Percentiles rank a stretch among this genome's conserved stretches.
Conservation (phyloP, 768 basidiomycete genomes). For the Mrakia blollopis region DNA sequence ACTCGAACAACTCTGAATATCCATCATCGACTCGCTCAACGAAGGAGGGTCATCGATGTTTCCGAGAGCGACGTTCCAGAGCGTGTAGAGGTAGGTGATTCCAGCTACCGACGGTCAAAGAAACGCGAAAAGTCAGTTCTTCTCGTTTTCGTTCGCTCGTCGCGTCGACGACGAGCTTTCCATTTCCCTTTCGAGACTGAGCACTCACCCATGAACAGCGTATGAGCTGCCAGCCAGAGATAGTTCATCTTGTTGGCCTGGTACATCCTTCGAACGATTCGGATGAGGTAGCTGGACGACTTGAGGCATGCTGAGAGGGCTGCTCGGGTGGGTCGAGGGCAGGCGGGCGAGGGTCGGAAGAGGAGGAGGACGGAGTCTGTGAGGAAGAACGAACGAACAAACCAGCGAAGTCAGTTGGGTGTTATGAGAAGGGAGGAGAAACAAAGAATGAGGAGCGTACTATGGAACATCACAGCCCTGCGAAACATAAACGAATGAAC, state of each 20-base stretch:
- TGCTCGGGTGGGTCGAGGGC: conserved; percentile 42
- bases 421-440: not conserved
- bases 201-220: conserved; percentile 15
- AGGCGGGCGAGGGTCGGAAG: conserved; percentile 45
- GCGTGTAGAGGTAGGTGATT: conserved; percentile 45
- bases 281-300: conserved; percentile 45
- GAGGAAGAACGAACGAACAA: not conserved
- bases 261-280: conserved; percentile 45
- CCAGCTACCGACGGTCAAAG: conserved; percentile 34
- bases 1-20: conserved; percentile 44
- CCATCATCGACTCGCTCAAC: conserved; percentile 43
- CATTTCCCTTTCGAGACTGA: not conserved
- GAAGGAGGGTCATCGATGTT: conserved; percentile 41
- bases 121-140: conserved; percentile 30
- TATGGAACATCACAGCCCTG: conserved; percentile 45
- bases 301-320: conserved; percentile 44
- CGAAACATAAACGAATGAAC: not conserved
- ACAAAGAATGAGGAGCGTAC: conserved; percentile 36
- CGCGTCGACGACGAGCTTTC: no score
- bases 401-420: not conserved
- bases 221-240: conserved; percentile 27
- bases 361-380: conserved; percentile 44
- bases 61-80: conserved; percentile 45
- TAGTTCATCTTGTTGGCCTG: conserved; percentile 45
- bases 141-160: conserved; percentile 31